Conservation (phyloP, 129 eudicot genomes). For the Tanacetum coccineum region DNA sequence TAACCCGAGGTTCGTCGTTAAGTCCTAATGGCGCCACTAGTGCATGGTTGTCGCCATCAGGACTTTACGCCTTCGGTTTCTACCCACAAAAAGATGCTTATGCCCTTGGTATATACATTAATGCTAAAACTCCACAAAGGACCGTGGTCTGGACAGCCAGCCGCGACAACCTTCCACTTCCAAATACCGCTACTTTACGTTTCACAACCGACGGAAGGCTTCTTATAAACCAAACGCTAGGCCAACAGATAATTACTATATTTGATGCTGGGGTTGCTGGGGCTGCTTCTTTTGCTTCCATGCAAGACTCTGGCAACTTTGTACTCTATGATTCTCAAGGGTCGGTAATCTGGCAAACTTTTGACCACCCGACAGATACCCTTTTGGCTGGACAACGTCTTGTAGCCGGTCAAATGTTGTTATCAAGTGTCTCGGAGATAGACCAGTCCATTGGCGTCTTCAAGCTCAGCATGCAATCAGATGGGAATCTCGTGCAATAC, state of each 20-base stretch:
- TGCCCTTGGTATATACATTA: constrained; percentile 36
- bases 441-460: constrained; percentile 31
- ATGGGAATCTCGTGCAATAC: constrained; percentile 43
- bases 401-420: constrained; percentile 14
- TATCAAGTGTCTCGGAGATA: constrained; percentile 19
- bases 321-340: constrained; percentile 17
- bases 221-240: constrained; percentile 18
- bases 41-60: no score
- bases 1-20: no score
- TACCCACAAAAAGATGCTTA: constrained; percentile 30
- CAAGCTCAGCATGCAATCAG: constrained; percentile 32
- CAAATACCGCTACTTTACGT: constrained; percentile 18
- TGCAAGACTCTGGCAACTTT: constrained; percentile 44
- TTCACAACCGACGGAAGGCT: constrained; percentile 40
- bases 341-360: constrained; percentile 32
- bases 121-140: constrained; percentile 22
- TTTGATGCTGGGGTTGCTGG: background rate
- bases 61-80: constrained; percentile 49
- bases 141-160: constrained; percentile 49
- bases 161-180: constrained; percentile 28
- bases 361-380: constrained; percentile 40
- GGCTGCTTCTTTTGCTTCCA: constrained; percentile 39
- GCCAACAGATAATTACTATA: constrained; percentile 17
- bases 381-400: constrained; percentile 32
- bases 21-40: constrained; percentile 23